A percentile compares a stretch with the other conserved stretches of the same genome.
These are phyloP conservation scores for Glebionis coronaria DNA, from an alignment of 129 eudicot genomes.

Conservation along the genomic window DNA sequence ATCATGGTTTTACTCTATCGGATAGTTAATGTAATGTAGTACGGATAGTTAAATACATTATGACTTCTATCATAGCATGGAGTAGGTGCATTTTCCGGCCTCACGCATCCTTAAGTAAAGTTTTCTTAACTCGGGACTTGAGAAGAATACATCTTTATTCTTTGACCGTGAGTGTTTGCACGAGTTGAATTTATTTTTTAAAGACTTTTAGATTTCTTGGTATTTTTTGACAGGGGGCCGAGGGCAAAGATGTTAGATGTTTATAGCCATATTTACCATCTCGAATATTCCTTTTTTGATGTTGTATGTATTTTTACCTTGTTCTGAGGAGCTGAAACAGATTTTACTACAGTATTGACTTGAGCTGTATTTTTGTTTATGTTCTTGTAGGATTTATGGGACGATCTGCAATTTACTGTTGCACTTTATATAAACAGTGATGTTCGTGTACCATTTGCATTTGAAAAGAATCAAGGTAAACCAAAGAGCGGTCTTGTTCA, in stretches of 20 bases:
- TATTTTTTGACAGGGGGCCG: constrained; percentile 8
- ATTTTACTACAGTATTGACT: constrained; percentile 3
- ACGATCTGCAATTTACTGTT: constrained; percentile 55
- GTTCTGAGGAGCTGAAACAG: constrained; percentile 10
- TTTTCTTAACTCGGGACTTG: too few relatives aligned
- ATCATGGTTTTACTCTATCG: too few relatives aligned
- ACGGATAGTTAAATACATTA: too few relatives aligned
- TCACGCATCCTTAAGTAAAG: too few relatives aligned
- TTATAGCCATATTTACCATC: constrained; percentile 2
- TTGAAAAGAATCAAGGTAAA: constrained; percentile 16
- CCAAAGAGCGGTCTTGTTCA: constrained; percentile 83
- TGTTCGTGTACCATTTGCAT: constrained; percentile 53
- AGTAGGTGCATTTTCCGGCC: too few relatives aligned
- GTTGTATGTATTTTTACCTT: constrained; percentile 6
- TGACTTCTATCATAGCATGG: too few relatives aligned
- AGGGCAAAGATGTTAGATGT: constrained; percentile 14
- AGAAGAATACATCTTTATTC: too few relatives aligned
- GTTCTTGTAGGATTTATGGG: constrained; percentile 53
- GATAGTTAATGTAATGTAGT: too few relatives aligned
- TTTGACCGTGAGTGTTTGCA: background rate
- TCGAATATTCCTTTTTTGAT: background rate
- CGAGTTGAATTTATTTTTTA: background rate
- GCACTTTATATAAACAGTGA: constrained; percentile 92
- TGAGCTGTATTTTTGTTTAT: constrained; percentile 17
- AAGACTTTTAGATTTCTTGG: background rate